Base-by-base conservation (phyloP, 2,329 filamentous ascomycete genomes). In the Diplodia corticola region DNA sequence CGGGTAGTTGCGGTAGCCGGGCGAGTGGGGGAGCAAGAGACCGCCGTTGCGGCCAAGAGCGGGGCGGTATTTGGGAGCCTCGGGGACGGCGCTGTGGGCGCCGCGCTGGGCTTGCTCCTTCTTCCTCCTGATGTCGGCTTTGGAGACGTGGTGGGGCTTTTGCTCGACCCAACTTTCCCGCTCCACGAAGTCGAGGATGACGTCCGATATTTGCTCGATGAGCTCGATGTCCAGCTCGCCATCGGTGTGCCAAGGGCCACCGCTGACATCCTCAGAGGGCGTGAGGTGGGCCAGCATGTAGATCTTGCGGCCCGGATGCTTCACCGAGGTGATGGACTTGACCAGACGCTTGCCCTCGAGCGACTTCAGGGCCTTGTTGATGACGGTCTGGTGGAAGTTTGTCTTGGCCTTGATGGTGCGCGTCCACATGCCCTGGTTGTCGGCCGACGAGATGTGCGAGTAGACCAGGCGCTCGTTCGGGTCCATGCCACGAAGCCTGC, bases 171-270 rank as follows among this genome's bases (percentile, higher is more conserved):
- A 93, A 73, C 90, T 94, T 73, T 88, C 83, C 12, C 82, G 82
- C 72, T 89, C 88, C 68, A 97, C 87, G 68, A 88, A 89, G 69
- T 89, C 86, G 71, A 92, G 91, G 61, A 96, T 86, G 67, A 91
- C 85, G 22, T 86, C 84, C 68, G 91, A 87, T 59, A 97, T 83
- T 49, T 88, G 63, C 66, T 91, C 88, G 72, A 98, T 93, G 76
- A 99, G 92, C 67, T 90, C 91, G 69, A 91, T 89, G 78, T 99
- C 95, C 13, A 98, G 85, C 70, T 93, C 91, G 63, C 92, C 91
- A 69, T 97, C 93, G 7, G 91, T 93, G 77, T 95, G 97, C 92
- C 94, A 99, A 9, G 92, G 91, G 1, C 95, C 95, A 55, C 95
- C 95, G 0, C 93, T 96, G 54, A 96, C 91, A 68, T 95, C 91